A percentile compares a stretch with the other conserved stretches of the same genome.
Conservation (phyloP, 495 filamentous ascomycete genomes). For the Margaritispora aquatica region DNA sequence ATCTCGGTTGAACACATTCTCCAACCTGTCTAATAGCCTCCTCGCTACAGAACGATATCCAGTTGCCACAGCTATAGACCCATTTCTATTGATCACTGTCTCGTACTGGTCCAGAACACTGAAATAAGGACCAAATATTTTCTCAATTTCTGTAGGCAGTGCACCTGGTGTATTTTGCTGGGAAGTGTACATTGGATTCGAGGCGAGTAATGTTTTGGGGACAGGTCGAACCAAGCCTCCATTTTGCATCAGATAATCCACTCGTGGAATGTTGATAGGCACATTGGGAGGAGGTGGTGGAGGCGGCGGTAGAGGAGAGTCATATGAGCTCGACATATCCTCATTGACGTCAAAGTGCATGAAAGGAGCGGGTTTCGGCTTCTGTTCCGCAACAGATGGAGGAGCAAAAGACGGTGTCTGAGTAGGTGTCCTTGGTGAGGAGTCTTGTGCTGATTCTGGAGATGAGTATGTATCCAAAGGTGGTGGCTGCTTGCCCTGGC, state of each 20-base stretch:
- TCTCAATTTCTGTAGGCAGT: slow-evolving; percentile 52
- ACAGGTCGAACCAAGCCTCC: slow-evolving; percentile 67
- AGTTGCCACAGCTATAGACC: slow-evolving; percentile 90
- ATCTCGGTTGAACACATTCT: slow-evolving; percentile 88
- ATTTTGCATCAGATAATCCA: slow-evolving; percentile 85
- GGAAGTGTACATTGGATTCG: slow-evolving; percentile 26
- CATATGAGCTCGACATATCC: slow-evolving; percentile 14
- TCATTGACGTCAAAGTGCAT: slow-evolving; percentile 20
- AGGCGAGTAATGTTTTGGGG: slow-evolving; percentile 58
- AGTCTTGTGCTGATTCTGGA: slow-evolving; percentile 19
- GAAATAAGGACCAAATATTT: slow-evolving; percentile 72
- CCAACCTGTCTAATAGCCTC: slow-evolving; percentile 83
- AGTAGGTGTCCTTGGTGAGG: slow-evolving; percentile 24
- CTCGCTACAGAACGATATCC: slow-evolving; percentile 94
- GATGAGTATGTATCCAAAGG: slow-evolving; percentile 18
- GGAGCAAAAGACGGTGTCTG: slow-evolving; percentile 20
- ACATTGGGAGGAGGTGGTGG: slow-evolving; percentile 72
- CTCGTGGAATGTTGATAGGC: slow-evolving; percentile 64
- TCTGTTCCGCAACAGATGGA: slow-evolving; percentile 8
- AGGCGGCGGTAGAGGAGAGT: slow-evolving; percentile 60
- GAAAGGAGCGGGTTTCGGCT: slow-evolving; percentile 21
- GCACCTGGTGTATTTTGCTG: slow-evolving; percentile 37
- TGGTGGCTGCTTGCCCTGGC: slow-evolving; percentile 1
- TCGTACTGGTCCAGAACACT: slow-evolving; percentile 79
- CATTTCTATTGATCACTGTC: slow-evolving; percentile 70